Conservation (phyloP, 2,329 filamentous ascomycete species). For the Monilinia aucupariae region DNA sequence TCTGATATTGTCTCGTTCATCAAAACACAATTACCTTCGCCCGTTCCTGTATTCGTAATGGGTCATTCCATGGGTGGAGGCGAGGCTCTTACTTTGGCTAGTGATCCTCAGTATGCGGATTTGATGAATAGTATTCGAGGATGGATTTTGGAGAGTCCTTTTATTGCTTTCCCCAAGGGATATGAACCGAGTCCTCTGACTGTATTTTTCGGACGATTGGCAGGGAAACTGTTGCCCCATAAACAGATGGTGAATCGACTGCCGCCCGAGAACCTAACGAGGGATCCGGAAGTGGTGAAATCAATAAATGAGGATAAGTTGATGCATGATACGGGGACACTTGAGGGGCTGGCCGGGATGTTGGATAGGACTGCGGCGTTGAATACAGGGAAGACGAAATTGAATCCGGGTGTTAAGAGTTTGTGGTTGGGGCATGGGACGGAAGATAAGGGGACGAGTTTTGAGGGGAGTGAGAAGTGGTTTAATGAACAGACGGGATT, state of each 20-base stretch:
- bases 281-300: conserved; percentile 59
- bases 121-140: conserved; percentile 60
- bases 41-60: conserved; percentile 70
- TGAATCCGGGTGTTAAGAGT: conserved; percentile 52
- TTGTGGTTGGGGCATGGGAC: conserved; percentile 74
- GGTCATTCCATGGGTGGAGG: conserved; percentile 91
- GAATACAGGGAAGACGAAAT: conserved; percentile 47
- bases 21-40: conserved; percentile 47
- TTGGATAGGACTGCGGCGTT: conserved; percentile 66
- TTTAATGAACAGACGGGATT: conserved; percentile 50
- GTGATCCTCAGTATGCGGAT: conserved; percentile 46
- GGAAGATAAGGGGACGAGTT: conserved; percentile 64
- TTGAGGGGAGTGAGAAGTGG: conserved; percentile 58
- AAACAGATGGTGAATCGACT: conserved; percentile 58
- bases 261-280: conserved; percentile 57
- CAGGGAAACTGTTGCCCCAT: conserved; percentile 60
- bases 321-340: conserved; percentile 76
- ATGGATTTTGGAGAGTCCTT: conserved; percentile 71
- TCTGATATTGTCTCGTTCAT: conserved; percentile 76
- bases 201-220: conserved; percentile 61
- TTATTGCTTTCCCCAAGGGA: conserved; percentile 65
- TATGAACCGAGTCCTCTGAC: conserved; percentile 59
- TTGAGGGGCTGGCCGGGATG: conserved; percentile 73
- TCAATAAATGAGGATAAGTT: conserved; percentile 61
- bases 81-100: conserved; percentile 60